Base-by-base conservation (phyloP, 1,284 basidiomycete genomes). In the Marasmius fiardii region DNA sequence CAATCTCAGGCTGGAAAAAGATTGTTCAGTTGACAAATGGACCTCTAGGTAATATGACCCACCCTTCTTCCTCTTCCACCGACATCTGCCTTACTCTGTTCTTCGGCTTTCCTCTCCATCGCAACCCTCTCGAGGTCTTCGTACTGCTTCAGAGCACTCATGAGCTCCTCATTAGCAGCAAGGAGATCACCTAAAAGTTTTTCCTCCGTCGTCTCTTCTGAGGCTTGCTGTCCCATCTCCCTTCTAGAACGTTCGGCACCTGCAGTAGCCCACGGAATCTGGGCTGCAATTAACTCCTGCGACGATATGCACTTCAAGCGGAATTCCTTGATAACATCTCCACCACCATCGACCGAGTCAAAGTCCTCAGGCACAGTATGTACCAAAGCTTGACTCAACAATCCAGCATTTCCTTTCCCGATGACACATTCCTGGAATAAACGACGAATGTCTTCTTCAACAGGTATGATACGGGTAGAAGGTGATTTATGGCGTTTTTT, bases 371-470 rank as follows among this genome's bases (percentile, higher is more conserved):
- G 87, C 57, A 75, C 82, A 2, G 86, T 81, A 54, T 79, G 81
- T 1, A 78, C 75, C 39, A 92, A 71, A 0, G 87, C 78, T 63
- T 92, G 81, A 7, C 80, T 78, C 2, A 93, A 72, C 7, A 93
- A 58, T 39, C 72, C 68, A 0, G 90, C 89, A 62, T 92, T 92
- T 6, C 85, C 86, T 47, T 78, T 76, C 6, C 85, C 90, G 53
- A 91, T 81, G 61, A 83, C 83, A 69, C 90, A 92, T 65, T 93
- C 90, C 63, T 90, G 84, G 65, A 89, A 84, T 51, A 93, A 68
- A 11, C 88, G 77, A 4, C 86, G 78, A 56, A 91, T 90, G 64
- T 92, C 89, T 63, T 92, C 89, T 43, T 90, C 87, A 3, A 70
- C 78, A 0, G 89, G 83, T 49, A 91, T 89, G 47, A 91, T 82